Evolutionary conservation across 148 eudicot genomes (phyloP).

Genomic region (Silene uniflora): DNA sequence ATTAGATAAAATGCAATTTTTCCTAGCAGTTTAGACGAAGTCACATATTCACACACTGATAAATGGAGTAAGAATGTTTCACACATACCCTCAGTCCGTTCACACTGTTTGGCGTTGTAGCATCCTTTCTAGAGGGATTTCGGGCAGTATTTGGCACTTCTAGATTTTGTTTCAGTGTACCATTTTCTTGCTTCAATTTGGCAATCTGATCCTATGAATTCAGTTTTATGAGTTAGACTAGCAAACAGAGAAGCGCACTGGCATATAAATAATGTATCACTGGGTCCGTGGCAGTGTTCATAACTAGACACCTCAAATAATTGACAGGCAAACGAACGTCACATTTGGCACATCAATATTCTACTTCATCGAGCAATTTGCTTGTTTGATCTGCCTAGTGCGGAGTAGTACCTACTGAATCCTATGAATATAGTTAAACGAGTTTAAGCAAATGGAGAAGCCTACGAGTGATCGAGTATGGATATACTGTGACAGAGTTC

Average conservation of each 20-base stretch:
- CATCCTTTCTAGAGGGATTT: constrained; percentile 49
- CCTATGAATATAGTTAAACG: constrained; percentile 37
- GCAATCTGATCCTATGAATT: constrained; percentile 60
- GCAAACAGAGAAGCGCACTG: constrained; percentile 13
- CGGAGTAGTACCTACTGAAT: too few relatives aligned
- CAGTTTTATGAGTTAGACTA: constrained; percentile 7
- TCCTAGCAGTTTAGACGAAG: neutral
- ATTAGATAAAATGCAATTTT: neutral
- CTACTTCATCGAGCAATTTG: constrained; percentile 59
- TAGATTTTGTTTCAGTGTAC: constrained; percentile 58
- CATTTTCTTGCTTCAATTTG: constrained; percentile 67
- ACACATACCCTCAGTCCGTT: constrained; percentile 50
- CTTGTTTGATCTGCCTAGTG: constrained; percentile 48
- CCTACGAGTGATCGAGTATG: neutral
- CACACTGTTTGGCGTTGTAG: constrained; percentile 35
- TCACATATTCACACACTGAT: neutral
- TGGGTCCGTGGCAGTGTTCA: neutral
- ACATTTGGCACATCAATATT: constrained; percentile 45
- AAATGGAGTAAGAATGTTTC: neutral
- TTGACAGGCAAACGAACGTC: neutral
- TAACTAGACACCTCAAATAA: neutral
- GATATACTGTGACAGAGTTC: neutral
- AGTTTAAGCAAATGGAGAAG: neutral
- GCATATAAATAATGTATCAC: neutral
- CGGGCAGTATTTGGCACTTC: constrained; percentile 45